A percentile compares a stretch with the other conserved stretches of the same genome.
Evolutionary conservation across 2,329 filamentous ascomycete genomes (phyloP).

Genomic region (Chaetomium sp.): DNA sequence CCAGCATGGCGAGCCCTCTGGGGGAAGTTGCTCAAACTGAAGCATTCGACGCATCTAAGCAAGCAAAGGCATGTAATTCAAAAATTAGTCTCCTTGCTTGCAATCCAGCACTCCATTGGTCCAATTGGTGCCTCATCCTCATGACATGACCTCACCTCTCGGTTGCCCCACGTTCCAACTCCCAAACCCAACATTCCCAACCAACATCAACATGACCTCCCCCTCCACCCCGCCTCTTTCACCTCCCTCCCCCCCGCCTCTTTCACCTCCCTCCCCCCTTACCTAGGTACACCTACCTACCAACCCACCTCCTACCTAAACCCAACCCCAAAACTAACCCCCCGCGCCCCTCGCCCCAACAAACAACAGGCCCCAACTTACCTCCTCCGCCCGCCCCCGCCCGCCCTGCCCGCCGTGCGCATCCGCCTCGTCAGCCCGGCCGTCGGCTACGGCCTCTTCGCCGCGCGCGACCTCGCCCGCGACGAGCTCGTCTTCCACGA

Average conservation of each 20-base stretch:
- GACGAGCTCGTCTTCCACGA: conserved; percentile 38
- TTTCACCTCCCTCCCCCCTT: neutral
- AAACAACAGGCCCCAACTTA: conserved; percentile 24
- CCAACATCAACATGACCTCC: neutral
- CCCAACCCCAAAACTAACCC: conserved; percentile 2
- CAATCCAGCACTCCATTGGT: neutral
- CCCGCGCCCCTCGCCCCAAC: too few relatives aligned
- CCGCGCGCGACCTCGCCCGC: conserved; percentile 32
- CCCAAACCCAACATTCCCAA: neutral
- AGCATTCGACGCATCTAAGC: conserved; percentile 28
- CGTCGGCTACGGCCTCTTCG: conserved; percentile 40
- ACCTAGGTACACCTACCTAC: neutral
- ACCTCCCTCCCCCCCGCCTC: neutral
- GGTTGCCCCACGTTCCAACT: neutral
- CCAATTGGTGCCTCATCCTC: neutral
- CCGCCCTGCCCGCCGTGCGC: conserved; percentile 24
- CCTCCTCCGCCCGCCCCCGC: conserved; percentile 22
- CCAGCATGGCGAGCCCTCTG: conserved; percentile 24
- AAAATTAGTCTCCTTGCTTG: neutral
- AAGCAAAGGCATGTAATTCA: conserved; percentile 27
- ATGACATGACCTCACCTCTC: neutral
- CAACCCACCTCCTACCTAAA: neutral
- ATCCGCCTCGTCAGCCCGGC: conserved; percentile 29
- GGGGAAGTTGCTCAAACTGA: neutral
- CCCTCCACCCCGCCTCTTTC: neutral